A percentile compares a stretch with the other conserved stretches of the same genome.
Conservation (phyloP, 371 early-diverging fungal genomes). For the Basidiobolus meristosporus region DNA sequence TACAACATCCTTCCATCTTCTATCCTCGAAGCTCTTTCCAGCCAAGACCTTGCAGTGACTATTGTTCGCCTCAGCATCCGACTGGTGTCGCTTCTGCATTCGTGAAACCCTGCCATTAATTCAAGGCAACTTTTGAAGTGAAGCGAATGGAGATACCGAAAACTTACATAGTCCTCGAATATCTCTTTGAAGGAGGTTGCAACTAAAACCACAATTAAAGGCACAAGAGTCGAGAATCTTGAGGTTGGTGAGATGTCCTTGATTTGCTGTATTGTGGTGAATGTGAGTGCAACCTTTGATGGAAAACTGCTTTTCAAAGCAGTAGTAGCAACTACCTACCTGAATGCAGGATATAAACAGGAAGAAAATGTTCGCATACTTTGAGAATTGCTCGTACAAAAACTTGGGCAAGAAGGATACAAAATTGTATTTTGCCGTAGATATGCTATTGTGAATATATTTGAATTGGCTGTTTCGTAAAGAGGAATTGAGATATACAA, state of each 20-base stretch:
- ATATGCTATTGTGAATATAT: constrained; percentile 67
- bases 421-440: constrained; percentile 79
- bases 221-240: constrained; percentile 80
- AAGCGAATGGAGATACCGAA: too few species aligned
- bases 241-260: constrained; percentile 68
- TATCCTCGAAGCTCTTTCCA: constrained; percentile 36
- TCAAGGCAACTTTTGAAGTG: neutral
- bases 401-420: constrained; percentile 84
- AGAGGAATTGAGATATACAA: too few species aligned
- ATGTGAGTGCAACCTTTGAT: too few species aligned
- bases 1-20: constrained; percentile 54
- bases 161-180: constrained; percentile 82
- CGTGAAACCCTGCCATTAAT: neutral
- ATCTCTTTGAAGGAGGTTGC: constrained; percentile 93
- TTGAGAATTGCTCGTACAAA: constrained; percentile 83
- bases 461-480: too few species aligned
- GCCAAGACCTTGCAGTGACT: constrained; percentile 40
- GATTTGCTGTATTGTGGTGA: too few species aligned
- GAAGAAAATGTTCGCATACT: constrained; percentile 91
- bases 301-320: too few species aligned
- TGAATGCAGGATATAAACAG: constrained; percentile 76
- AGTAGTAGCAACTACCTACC: constrained; percentile 21
- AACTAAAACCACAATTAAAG: constrained; percentile 73
- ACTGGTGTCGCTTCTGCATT: constrained; percentile 51
- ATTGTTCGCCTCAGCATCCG: constrained; percentile 59